Evolutionary conservation across 169 alveolate species (phyloP), one percentile per base, ranked within the genome.

Genomic region (Miamiensis avidus): DNA sequence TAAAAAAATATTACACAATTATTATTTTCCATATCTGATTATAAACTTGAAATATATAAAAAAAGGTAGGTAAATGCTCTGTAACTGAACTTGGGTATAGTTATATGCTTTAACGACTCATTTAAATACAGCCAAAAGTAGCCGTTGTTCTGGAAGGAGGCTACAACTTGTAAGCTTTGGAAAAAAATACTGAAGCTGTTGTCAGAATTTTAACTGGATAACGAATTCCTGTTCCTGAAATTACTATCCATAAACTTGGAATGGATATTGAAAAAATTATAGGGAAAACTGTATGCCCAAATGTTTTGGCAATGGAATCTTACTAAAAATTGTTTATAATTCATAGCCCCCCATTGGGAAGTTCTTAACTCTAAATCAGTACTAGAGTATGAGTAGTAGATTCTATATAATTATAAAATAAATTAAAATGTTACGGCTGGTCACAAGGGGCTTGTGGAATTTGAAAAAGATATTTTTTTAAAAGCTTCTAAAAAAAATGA

Each of bases 101-200:
- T 49, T 93, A 83, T 76, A 88, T 95, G 91, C 90, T 95, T 33
- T 75, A 92, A 75, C 77, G 81, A 82, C 74, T 95, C 49, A 82
- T 89, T 76, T 78, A 86, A 34, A 34, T 85, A 20, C 75, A 88
- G 65, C 82, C 84, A 0, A 89, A 86, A 73, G 65, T 88, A 28
- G 89, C 90, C 20, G 91, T 88, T 34, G 89, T 86, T 16, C 81
- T 94, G 64, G 97, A 94, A 83, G 97, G 96, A 73, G 97, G 97
- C 20, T 94, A 94, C 89, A 89, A 89, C 81, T 81, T 91, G 34
- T 88, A 92, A 25, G 84, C 93, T 74, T 84, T 93, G 30, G 64
- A 85, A 34, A 82, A 75, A 20, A 84, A 93, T 32, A 75, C 94
- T 33, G 93, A 88, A 73, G 92, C 94, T 74, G 89, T 89, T 4